These are phyloP conservation scores for Phoma sp. DNA, from an alignment of 2,329 filamentous ascomycete genomes.

Conservation along the genomic window DNA sequence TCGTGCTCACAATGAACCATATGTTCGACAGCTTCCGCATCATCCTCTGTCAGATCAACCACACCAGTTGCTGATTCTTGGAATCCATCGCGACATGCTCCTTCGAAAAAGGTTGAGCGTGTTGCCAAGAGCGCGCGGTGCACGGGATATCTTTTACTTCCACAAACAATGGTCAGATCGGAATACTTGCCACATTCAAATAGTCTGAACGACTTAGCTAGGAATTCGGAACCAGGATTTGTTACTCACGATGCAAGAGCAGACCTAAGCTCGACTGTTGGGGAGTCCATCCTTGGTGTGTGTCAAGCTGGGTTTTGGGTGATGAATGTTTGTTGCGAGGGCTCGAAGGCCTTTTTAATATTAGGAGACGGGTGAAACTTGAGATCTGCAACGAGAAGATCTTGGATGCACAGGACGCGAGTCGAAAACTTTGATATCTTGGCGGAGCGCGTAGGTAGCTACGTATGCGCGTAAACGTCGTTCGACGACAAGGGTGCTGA, in stretches of 20 bases:
- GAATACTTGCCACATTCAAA: slow-evolving; percentile 52
- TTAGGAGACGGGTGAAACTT: slow-evolving; percentile 10
- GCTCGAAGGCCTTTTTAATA: slow-evolving; percentile 17
- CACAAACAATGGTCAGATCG: slow-evolving; percentile 56
- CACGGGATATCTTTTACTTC: slow-evolving; percentile 53
- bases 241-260: slow-evolving; percentile 55
- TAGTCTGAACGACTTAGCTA: slow-evolving; percentile 45
- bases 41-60: slow-evolving; percentile 50
- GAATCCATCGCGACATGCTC: slow-evolving; percentile 48
- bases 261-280: slow-evolving; percentile 53
- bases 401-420: slow-evolving; percentile 18
- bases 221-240: slow-evolving; percentile 1
- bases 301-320: not conserved
- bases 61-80: slow-evolving; percentile 45
- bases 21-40: slow-evolving; percentile 49
- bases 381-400: slow-evolving; percentile 16
- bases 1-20: slow-evolving; percentile 49
- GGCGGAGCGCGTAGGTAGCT: slow-evolving; percentile 8
- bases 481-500: slow-evolving; percentile 10
- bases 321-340: not conserved
- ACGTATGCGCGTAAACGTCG: slow-evolving; percentile 23
- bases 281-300: slow-evolving; percentile 43
- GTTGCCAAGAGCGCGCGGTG: slow-evolving; percentile 58
- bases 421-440: slow-evolving; percentile 14
- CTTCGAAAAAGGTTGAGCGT: slow-evolving; percentile 55